phyloP scores from a whole-genome alignment of 2,329 filamentous ascomycete genomes.

The Diaporthe sp. region DNA sequence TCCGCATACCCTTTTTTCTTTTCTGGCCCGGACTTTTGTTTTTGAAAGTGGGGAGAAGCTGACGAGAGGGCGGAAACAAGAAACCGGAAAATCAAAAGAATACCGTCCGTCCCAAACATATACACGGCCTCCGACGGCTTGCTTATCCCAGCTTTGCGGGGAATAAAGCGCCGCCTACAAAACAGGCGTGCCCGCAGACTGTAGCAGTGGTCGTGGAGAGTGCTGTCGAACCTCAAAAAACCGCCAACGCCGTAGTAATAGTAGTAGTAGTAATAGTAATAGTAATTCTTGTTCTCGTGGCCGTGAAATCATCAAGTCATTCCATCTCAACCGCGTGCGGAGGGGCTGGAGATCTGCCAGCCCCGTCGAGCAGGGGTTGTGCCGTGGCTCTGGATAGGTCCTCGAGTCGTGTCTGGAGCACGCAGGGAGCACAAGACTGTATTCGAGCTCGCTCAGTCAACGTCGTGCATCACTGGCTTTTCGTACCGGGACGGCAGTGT shows the following conservation, averaged over 20 bases:
- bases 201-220: constrained; percentile 37
- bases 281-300: constrained; percentile 39
- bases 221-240: constrained; percentile 41
- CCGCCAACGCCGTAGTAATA: constrained; percentile 39
- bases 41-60: constrained; percentile 24
- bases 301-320: constrained; percentile 43
- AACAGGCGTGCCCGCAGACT: constrained; percentile 17
- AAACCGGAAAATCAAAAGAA: constrained; percentile 6
- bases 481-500: constrained; percentile 43
- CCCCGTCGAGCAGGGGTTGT: neutral
- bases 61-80: constrained; percentile 13
- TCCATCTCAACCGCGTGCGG: constrained; percentile 10
- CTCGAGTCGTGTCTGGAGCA: constrained; percentile 2
- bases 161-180: constrained; percentile 16
- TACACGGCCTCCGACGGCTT: constrained; percentile 17
- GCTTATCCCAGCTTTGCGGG: constrained; percentile 4
- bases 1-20: constrained; percentile 9
- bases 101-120: constrained; percentile 10
- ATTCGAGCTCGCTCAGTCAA: neutral
- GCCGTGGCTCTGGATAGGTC: neutral
- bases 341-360: neutral
- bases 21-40: constrained; percentile 23
- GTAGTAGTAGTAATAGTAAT: neutral
- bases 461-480: constrained; percentile 41
- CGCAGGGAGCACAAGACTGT: neutral